Percentiles rank a stretch among this genome's conserved stretches.
These are phyloP conservation scores for Trichophyton mentagrophytes DNA, from an alignment of 2,329 filamentous ascomycete genomes.

Conservation along the genomic window DNA sequence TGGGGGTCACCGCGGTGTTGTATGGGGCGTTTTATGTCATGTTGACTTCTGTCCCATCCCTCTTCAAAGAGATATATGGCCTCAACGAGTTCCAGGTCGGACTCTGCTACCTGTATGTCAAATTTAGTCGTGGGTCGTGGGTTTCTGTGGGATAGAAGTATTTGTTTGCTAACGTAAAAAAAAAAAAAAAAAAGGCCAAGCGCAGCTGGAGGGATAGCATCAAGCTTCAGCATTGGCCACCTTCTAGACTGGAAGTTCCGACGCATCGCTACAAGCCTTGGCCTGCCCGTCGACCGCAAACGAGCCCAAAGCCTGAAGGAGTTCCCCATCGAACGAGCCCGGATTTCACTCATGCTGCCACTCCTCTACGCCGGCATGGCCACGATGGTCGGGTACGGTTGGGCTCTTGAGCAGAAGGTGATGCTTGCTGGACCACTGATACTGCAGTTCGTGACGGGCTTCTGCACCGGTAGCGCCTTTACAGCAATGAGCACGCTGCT, in stretches of 20 bases:
- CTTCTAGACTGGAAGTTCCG: conserved; percentile 62
- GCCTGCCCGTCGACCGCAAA: conserved; percentile 48
- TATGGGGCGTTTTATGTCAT: conserved; percentile 40
- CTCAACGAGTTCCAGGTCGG: conserved; percentile 38
- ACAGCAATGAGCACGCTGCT: conserved; percentile 40
- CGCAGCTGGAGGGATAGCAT: conserved; percentile 16
- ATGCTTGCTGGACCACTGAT: conserved; percentile 40
- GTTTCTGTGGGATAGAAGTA: too few species aligned
- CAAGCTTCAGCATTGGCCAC: conserved; percentile 33
- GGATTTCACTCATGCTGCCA: conserved; percentile 24
- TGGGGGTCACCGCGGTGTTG: conserved; percentile 30
- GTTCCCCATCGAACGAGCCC: conserved; percentile 39
- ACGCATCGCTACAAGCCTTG: conserved; percentile 49
- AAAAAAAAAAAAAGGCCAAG: neutral
- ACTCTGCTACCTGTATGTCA: conserved; percentile 21
- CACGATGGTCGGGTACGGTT: conserved; percentile 35
- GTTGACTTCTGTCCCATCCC: conserved; percentile 34
- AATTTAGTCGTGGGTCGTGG: too few species aligned
- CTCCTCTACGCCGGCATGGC: conserved; percentile 18
- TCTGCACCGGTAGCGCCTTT: conserved; percentile 39
- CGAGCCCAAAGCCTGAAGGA: conserved; percentile 40
- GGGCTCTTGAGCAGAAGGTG: conserved; percentile 38
- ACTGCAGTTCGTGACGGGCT: conserved; percentile 39
- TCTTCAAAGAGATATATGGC: conserved; percentile 35
- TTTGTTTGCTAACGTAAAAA: too few species aligned